Base-by-base conservation (phyloP, 768 basidiomycete genomes). In the Lentinula detonsa region DNA sequence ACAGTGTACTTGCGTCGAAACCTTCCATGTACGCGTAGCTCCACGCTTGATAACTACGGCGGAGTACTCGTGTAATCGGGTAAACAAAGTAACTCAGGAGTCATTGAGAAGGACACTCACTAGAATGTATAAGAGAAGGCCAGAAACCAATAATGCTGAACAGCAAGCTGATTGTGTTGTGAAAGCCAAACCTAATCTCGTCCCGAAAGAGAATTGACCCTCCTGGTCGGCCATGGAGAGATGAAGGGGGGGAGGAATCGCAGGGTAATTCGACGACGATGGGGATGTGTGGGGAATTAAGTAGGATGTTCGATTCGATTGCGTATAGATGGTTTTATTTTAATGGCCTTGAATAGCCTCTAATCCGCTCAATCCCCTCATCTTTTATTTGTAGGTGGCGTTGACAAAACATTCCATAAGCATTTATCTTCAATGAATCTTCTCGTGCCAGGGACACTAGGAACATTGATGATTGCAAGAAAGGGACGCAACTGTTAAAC, bases 1-100 rank as follows among this genome's bases (percentile, higher is more conserved):
- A 43, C 65, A 70, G 60, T 74, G 73, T 42, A 74, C 61, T 49
- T 73, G 73, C n/a, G 73, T 72, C 21, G 67, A 67, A 33, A 67
- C 65, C 35, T 62, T 65, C 73, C 73, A 73, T 57, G 59, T 67
- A 37, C 72, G 67, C 16, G 66, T 61, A 18, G 69, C 67, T 33
- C 64, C 65, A 7, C 59, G 63, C 21, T 68, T 62, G 55, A 72
- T 65, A 37, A 62, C 63, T 42, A 73, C 59, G 31, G 68, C 66
- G 21, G 65, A 67, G 64, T 73, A 73, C 69, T 73, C 28, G 21
- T 33, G 37, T 61, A 21, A 43, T 11, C 8, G 15, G 48, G 40
- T 55, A 48, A 23, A 40, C n/a, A 13, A 21, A 18, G 34, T 4
- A 37, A 16, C 13, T 23, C 5, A 5, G 2, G 10, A 40, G 18